Percentiles rank a stretch among this genome's conserved stretches.
Evolutionary conservation across 257 asterid genomes (phyloP).

Genomic region (Solanum lycopersicoides): DNA sequence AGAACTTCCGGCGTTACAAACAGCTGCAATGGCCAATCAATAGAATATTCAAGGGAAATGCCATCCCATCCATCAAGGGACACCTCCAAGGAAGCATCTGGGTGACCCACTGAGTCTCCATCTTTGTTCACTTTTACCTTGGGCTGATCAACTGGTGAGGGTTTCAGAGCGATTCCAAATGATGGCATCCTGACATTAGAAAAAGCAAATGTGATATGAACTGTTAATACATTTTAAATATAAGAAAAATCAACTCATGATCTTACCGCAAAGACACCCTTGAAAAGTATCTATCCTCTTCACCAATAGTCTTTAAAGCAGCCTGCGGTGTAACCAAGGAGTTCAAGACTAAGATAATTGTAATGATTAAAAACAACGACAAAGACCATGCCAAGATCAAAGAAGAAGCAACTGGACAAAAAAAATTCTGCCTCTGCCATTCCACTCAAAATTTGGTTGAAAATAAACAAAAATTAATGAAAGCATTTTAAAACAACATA

Average conservation of each 20-base stretch:
- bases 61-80: constrained; percentile 96
- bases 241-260: not conserved
- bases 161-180: constrained; percentile 48
- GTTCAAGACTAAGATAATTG: not conserved
- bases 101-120: constrained; percentile 44
- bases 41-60: constrained; percentile 80
- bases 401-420: not conserved
- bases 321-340: constrained; percentile 48
- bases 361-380: not conserved
- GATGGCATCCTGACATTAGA: constrained; percentile 55
- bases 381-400: not conserved
- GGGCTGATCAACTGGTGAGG: constrained; percentile 58
- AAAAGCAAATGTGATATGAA: constrained; percentile 8
- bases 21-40: constrained; percentile 97
- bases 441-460: not conserved
- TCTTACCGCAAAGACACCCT: constrained; percentile 79
- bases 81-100: constrained; percentile 57
- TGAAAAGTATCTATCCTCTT: constrained; percentile 82
- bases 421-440: not conserved
- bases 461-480: not conserved
- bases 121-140: constrained; percentile 56
- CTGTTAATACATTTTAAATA: not conserved
- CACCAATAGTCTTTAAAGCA: constrained; percentile 87
- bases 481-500: not conserved
- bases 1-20: constrained; percentile 88